phyloP scores from a whole-genome alignment of 1,284 basidiomycete species.

The Vanrija humicola region DNA sequence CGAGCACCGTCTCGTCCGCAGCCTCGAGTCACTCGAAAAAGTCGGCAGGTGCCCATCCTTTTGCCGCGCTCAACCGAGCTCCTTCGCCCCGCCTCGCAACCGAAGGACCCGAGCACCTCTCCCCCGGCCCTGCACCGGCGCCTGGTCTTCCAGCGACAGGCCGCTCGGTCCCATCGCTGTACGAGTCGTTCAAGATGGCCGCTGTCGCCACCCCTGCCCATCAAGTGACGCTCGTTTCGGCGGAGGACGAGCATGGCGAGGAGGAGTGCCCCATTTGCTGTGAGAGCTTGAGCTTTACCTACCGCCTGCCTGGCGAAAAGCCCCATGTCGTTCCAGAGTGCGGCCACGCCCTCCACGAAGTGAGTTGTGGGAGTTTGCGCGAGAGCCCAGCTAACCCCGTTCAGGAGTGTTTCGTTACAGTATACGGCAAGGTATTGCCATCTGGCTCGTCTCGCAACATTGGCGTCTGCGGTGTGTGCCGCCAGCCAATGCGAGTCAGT shows the following conservation, averaged over 20 bases:
- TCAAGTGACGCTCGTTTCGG: constrained; percentile 38
- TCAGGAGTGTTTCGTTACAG: constrained; percentile 89
- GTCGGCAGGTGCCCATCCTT: constrained; percentile 30
- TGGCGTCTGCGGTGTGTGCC: constrained; percentile 93
- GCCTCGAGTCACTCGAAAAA: constrained; percentile 17
- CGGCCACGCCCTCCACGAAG: constrained; percentile 94
- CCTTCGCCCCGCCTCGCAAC: constrained; percentile 17
- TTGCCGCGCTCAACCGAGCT: constrained; percentile 25
- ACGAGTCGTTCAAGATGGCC: constrained; percentile 18
- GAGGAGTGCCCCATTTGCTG: constrained; percentile 49
- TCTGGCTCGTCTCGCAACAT: constrained; percentile 64
- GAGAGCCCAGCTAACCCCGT: constrained; percentile 3
- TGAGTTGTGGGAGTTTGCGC: constrained; percentile 48
- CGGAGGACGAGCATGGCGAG: constrained; percentile 33
- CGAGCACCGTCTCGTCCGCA: constrained; percentile 25
- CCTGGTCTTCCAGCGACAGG: constrained; percentile 5
- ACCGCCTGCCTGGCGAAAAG: constrained; percentile 78
- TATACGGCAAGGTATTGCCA: constrained; percentile 84
- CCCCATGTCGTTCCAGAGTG: constrained; percentile 94
- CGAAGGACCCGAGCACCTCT: constrained; percentile 2
- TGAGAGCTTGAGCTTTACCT: constrained; percentile 44
- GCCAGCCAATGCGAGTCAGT: constrained; percentile 87
- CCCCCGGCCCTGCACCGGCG: background rate
- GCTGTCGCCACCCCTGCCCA: constrained; percentile 20
- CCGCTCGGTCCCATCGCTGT: constrained; percentile 27